Percentiles rank a stretch among this genome's conserved stretches.
phyloP scores from a whole-genome alignment of 2,329 filamentous ascomycete species.

The Trichoderma breve region DNA sequence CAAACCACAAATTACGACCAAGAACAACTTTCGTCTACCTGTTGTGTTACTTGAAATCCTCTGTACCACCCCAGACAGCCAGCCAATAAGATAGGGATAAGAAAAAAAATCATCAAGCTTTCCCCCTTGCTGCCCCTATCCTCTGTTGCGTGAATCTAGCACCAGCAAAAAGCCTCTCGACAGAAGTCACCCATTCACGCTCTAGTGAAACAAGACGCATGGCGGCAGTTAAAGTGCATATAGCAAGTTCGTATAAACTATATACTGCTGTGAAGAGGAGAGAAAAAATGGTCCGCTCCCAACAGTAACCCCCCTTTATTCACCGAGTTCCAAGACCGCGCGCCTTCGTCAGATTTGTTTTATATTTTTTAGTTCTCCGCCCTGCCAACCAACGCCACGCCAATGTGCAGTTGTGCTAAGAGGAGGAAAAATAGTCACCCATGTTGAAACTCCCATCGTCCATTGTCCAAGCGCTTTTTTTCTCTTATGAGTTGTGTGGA shows the following conservation, averaged over 20 bases:
- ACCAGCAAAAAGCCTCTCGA: neutral
- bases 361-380: constrained; percentile 10
- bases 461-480: constrained; percentile 2
- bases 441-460: neutral
- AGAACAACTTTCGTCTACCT: neutral
- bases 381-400: constrained; percentile 19
- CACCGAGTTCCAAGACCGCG: neutral
- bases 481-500: neutral
- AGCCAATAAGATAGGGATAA: neutral
- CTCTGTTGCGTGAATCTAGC: neutral
- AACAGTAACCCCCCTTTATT: neutral
- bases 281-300: neutral
- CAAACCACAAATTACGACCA: neutral
- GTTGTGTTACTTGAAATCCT: neutral
- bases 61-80: neutral
- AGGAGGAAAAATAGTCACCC: neutral
- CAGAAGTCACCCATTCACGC: neutral
- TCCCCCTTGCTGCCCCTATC: neutral
- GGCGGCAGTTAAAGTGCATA: neutral
- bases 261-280: neutral
- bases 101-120: neutral
- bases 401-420: constrained; percentile 17
- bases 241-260: neutral
- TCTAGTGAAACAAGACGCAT: neutral
- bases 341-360: neutral